These are phyloP conservation scores for Pseudomonodictys pantanalensis DNA, from an alignment of 495 filamentous ascomycete genomes.

Conservation along the genomic window DNA sequence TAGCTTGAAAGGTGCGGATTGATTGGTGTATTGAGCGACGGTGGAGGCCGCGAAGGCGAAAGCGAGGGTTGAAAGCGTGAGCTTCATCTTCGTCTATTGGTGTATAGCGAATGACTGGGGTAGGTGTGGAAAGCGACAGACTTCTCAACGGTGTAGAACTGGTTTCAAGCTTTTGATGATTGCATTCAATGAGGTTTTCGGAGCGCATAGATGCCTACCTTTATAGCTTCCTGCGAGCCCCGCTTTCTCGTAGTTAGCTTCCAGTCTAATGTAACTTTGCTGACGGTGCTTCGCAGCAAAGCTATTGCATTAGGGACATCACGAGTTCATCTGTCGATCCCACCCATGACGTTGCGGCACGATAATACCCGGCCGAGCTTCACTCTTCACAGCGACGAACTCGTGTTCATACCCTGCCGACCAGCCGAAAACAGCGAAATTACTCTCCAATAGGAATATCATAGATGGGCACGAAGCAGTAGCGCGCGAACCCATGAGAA, in stretches of 20 bases:
- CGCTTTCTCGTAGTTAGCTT: not conserved
- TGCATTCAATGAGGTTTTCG: no score
- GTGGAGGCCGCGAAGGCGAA: conserved; percentile 15
- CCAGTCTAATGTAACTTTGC: not conserved
- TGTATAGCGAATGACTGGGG: conserved; percentile 16
- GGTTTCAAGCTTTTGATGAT: no score
- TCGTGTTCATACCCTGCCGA: not conserved
- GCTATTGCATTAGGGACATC: not conserved
- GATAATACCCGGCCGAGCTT: not conserved
- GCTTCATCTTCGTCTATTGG: conserved; percentile 11
- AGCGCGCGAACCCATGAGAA: not conserved
- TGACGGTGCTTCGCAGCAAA: not conserved
- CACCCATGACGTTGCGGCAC: not conserved
- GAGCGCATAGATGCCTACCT: not conserved
- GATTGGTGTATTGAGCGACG: conserved; percentile 20
- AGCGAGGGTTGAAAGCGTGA: conserved; percentile 19
- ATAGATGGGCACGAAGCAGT: not conserved
- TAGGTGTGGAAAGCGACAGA: not conserved
- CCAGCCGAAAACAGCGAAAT: not conserved
- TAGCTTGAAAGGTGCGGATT: conserved; percentile 40
- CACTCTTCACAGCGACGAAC: not conserved
- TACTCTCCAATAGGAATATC: not conserved
- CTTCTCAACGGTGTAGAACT: not conserved
- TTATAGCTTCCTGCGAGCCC: conserved; percentile 4
- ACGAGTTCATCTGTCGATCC: conserved; percentile 10